These are phyloP conservation scores for Rusavskia elegans DNA, from an alignment of 495 filamentous ascomycete genomes.

Conservation along the genomic window DNA sequence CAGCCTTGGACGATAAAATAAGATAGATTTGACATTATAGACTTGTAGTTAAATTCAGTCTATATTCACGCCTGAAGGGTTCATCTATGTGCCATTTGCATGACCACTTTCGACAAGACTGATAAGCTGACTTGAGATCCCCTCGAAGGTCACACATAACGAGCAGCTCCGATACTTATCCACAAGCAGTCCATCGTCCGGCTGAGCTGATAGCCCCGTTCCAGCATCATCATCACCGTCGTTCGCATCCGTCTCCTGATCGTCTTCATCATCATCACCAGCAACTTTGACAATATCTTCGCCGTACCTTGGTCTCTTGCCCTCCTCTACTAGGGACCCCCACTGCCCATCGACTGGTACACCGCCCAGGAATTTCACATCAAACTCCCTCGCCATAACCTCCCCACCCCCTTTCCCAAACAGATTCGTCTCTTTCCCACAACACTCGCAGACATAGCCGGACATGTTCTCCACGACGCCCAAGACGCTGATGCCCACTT, in stretches of 20 bases:
- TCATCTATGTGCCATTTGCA: not conserved
- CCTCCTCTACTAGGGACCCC: slow-evolving; percentile 49
- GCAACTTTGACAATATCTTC: slow-evolving; percentile 3
- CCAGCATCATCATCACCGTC: slow-evolving; percentile 29
- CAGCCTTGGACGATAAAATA: no score
- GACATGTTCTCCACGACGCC: slow-evolving; percentile 97
- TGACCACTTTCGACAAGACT: slow-evolving; percentile 3
- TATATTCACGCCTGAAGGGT: not conserved
- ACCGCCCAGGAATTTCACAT: slow-evolving; percentile 66
- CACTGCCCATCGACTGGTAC: slow-evolving; percentile 77
- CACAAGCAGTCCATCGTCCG: slow-evolving; percentile 44
- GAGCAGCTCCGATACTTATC: slow-evolving; percentile 69
- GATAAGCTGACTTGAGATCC: slow-evolving; percentile 34
- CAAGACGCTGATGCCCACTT: slow-evolving; percentile 65
- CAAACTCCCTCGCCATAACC: slow-evolving; percentile 77
- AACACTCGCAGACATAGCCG: slow-evolving; percentile 90
- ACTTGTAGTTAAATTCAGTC: no score
- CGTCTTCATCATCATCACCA: slow-evolving; percentile 21
- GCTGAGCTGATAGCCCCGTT: slow-evolving; percentile 13
- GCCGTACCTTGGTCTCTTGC: slow-evolving; percentile 23
- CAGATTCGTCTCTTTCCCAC: slow-evolving; percentile 81
- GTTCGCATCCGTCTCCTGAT: slow-evolving; percentile 18
- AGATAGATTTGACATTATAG: no score
- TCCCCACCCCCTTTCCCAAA: slow-evolving; percentile 81
- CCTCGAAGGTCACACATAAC: slow-evolving; percentile 54